phyloP scores from a whole-genome alignment of 768 basidiomycete genomes.

The Boletus sp. region DNA sequence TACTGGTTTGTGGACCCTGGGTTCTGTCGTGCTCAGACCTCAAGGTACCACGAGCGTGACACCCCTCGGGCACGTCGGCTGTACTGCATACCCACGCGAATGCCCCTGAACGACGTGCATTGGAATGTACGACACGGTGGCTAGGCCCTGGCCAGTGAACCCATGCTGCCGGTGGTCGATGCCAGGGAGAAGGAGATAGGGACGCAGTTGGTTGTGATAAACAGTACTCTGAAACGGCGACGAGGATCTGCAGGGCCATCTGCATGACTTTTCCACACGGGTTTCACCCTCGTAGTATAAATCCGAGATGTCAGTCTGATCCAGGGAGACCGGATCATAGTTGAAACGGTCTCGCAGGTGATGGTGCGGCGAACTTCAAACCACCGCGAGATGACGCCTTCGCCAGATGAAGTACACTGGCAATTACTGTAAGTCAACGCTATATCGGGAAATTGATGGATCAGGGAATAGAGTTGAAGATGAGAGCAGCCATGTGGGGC shows the following conservation, averaged over 20 bases:
- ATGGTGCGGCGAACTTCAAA: conserved; percentile 5
- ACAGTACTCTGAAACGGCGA: conserved; percentile 19
- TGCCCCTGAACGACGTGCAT: not conserved
- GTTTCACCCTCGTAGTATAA: conserved; percentile 14
- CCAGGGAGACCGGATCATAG: conserved; percentile 15
- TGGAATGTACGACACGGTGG: not conserved
- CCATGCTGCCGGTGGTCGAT: not conserved
- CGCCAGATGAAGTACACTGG: conserved; percentile 19
- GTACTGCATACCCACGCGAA: not conserved
- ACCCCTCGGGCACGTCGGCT: not conserved
- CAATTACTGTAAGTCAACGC: conserved; percentile 1
- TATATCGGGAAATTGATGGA: conserved; percentile 13
- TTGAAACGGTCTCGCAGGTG: conserved; percentile 17
- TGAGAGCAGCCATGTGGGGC: not conserved
- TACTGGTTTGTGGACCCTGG: conserved; percentile 7
- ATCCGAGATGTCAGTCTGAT: conserved; percentile 14
- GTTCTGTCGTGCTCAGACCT: not conserved
- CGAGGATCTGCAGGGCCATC: conserved; percentile 25
- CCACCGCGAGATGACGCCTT: conserved; percentile 9
- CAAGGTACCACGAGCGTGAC: not conserved
- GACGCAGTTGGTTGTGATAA: conserved; percentile 16
- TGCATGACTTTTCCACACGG: conserved; percentile 6
- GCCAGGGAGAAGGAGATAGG: conserved; percentile 7
- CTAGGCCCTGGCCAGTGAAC: not conserved
- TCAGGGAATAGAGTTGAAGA: not conserved